Evolutionary conservation across 2,329 filamentous ascomycete genomes (phyloP), one percentile per base, ranked within the genome.

Genomic region (Colletotrichum brevisporum): DNA sequence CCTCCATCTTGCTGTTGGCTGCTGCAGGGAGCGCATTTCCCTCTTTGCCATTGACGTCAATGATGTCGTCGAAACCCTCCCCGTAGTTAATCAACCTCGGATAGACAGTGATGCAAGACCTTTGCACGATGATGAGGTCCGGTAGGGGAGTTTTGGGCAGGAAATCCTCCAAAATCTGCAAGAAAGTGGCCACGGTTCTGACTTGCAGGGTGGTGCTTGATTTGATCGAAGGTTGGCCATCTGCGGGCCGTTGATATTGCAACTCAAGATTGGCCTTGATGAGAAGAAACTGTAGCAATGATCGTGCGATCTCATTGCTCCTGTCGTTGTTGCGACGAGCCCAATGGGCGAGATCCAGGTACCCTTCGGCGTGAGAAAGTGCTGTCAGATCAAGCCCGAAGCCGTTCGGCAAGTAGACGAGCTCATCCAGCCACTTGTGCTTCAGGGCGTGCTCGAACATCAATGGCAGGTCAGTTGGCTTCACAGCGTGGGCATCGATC

Each of bases 71-170:
- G 71, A 92, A 95, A 4, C 93, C 94, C 80, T 97, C 94, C 2
- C 94, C 95, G 74, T 97, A 98, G 76, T 99, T 99, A 84, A 99
- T 97, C 36, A 99, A 84, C 51, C 96, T 89, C 8, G 96, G 97
- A 75, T 98, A 99, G 1, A 93, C 92, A 65, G 95, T 95, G 71
- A 99, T 94, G 78, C 95, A 98, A 61, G 91, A 89, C 39, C 95
- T 89, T 80, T 98, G 95, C 31, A 97, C 89, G 15, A 90, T 83
- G 57, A 96, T 94, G 26, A 97, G 85, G 61, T 95, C 91, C 58
- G 92, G 79, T 64, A 89, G 78, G 72, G 87, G 83, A 66, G 85
- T 81, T 80, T 88, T 84, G 69, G 89, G 88, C 54, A 90, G 75
- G 53, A 88, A 91, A 69, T 93, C 91, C 71, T 94, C 91, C 39